Evolutionary conservation across 176 grass and related monocot genomes (phyloP), one percentile per base, ranked within the genome.

Genomic region (Avena sativa): DNA sequence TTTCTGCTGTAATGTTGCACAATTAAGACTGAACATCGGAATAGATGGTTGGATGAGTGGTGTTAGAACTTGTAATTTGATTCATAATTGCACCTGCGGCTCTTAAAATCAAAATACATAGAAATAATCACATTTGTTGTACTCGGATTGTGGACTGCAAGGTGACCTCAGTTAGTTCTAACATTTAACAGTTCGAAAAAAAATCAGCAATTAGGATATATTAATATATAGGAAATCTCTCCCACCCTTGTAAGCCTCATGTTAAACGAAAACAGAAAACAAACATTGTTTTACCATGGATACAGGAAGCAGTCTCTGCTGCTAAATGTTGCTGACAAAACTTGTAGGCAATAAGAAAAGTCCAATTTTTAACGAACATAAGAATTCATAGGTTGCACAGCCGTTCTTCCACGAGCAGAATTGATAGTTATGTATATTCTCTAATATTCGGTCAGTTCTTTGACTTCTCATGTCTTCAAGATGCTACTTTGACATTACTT

Each of bases 11-110:
- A 83, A 36, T 14, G 10, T 82, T 88, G 61, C 12, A 11, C 57
- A 75, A 59, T 52, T 79, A 30, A 56, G 57, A 73, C 28, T 84
- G 75, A 50, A 63, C 71, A 75, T 43, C 28, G 49, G 20, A 8
- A 75, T 36, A 4, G 49, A n/a, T 68, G 8, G 23, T 23, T 85
- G 21, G 21, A 65, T 32, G 25, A 30, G 25, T 65, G 25, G 62
- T 14, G 5, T 64, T 26, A 64, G 23, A 64, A 63, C 21, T 73
- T 65, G n/a, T 12, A 44, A 30, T 30, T 40, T 43, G 46, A 90
- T 63, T 28, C 44, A 12, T 74, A 6, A 20, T 73, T 60, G 15
- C 81, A 83, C 20, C 5, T 83, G 0, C 21, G 11, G n/a, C 32
- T 21, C 81, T 25, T 44, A 56, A 71, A 71, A 74, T 83, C 9